These are phyloP conservation scores for Pleurotus pulmonarius DNA, from an alignment of 768 basidiomycete species.

Conservation along the genomic window DNA sequence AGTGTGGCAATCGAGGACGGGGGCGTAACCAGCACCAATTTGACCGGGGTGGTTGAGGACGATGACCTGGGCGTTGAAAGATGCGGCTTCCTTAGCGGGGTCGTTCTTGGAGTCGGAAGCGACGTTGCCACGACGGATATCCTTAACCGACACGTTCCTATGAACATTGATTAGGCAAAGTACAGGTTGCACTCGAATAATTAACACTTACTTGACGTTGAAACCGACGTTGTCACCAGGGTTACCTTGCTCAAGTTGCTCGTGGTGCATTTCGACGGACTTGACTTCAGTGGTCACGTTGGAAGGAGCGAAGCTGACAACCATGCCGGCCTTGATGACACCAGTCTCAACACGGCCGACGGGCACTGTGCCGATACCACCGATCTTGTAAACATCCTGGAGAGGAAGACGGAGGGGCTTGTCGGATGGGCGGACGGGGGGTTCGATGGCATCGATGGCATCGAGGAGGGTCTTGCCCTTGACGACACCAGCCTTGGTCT, in stretches of 20 bases:
- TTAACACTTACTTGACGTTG: slow-evolving; percentile 82
- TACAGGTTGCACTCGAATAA: background rate
- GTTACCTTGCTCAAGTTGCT: slow-evolving; percentile 89
- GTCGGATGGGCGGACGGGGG: slow-evolving; percentile 94
- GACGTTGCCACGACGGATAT: slow-evolving; percentile 99
- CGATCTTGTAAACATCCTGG: slow-evolving; percentile 99
- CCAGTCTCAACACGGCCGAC: slow-evolving; percentile 99
- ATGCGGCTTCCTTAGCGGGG: slow-evolving; percentile 98
- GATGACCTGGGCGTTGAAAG: slow-evolving; percentile 99
- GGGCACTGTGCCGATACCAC: slow-evolving; percentile 99
- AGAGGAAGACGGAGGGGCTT: slow-evolving; percentile 99
- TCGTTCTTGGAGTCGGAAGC: slow-evolving; percentile 99
- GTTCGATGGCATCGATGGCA: slow-evolving; percentile 99
- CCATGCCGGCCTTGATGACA: slow-evolving; percentile 99
- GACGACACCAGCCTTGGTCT: slow-evolving; percentile 85
- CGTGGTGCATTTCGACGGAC: slow-evolving; percentile 99
- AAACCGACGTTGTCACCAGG: slow-evolving; percentile 99
- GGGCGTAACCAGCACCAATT: slow-evolving; percentile 98
- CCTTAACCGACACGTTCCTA: slow-evolving; percentile 99
- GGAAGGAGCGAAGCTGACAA: slow-evolving; percentile 93
- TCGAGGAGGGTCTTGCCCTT: slow-evolving; percentile 99
- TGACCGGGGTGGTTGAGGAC: slow-evolving; percentile 99
- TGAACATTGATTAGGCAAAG: slow-evolving; percentile 5
- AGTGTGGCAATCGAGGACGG: slow-evolving; percentile 99
- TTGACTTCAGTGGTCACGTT: slow-evolving; percentile 99